Conservation (phyloP, 1,139 yeast species). For the Blastobotrys capitulatus region DNA sequence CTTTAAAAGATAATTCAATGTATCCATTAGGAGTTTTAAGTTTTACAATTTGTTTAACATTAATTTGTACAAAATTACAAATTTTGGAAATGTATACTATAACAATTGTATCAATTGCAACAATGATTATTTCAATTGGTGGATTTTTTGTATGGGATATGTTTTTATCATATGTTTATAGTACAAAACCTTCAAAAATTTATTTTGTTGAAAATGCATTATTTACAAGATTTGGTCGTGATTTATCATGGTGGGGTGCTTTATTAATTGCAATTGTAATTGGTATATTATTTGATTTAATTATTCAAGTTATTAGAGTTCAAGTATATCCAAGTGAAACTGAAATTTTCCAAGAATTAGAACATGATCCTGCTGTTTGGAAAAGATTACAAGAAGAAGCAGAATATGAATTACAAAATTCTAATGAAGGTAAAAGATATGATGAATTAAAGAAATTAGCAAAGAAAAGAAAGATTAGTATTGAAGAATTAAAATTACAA, state of each 20-base stretch:
- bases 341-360: constrained; percentile 71
- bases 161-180: constrained; percentile 63
- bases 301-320: constrained; percentile 52
- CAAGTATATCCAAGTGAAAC: constrained; percentile 66
- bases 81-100: constrained; percentile 80
- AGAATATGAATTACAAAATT: constrained; percentile 59
- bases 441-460: constrained; percentile 1
- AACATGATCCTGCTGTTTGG: constrained; percentile 62
- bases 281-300: constrained; percentile 61
- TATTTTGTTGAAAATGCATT: constrained; percentile 72
- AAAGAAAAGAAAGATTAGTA: constrained; percentile 6
- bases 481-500: constrained; percentile 14
- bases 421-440: constrained; percentile 11
- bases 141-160: constrained; percentile 91
- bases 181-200: constrained; percentile 52
- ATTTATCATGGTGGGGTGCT: constrained; percentile 81
- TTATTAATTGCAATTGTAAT: constrained; percentile 47
- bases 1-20: constrained; percentile 65
- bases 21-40: constrained; percentile 76
- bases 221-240: constrained; percentile 65
- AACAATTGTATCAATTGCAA: constrained; percentile 64
- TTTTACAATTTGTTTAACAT: constrained; percentile 63
- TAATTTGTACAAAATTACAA: constrained; percentile 75
- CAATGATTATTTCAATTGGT: constrained; percentile 66
- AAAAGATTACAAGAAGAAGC: constrained; percentile 69